Evolutionary conservation across 176 grass and related monocot species (phyloP), one percentile per base, ranked within the genome.

Genomic region (sorghum (Sorghum bicolor)): DNA sequence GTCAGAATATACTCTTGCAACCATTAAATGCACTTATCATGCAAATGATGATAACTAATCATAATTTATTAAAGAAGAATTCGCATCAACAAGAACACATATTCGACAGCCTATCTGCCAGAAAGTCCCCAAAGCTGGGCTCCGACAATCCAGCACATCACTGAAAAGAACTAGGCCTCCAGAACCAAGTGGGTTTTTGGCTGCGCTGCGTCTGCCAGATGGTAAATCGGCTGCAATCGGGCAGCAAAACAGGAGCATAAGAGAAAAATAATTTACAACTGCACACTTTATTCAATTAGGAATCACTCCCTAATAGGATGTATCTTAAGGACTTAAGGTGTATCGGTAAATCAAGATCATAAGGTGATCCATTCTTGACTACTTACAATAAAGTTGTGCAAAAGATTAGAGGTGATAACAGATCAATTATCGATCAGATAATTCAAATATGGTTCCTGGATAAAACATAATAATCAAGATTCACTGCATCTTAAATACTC

Each of bases 1-100:
- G 15, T 67, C 6, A 61, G 41, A 80, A 69, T 64, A 68, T 60
- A 86, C 19, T 66, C 26, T 67, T 72, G 38, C 70, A 83, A 30
- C 32, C 17, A 65, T 19, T 41, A 69, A 36, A 33, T 74, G 47
- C n/a, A 15, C n/a, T 71, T 71, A 64, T 41, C 45, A 52, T 4
- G 2, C 33, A 62, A 41, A 19, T 5, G 12, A 19, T 5, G 12
- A 53, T 2, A 69, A 34, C 32, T 0, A 48, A 13, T 6, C 13
- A 66, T 19, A 74, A 20, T 48, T 74, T 64, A 38, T 20, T 67
- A 50, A 64, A 68, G 10, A 81, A 81, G n/a, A 70, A 57, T 67
- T 66, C 9, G 70, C 4, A 34, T 79, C 10, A 48, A 47, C 10
- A 32, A 5, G 55, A 25, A 37, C 38, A 1, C 33, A 76, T 14